Conservation (phyloP, 306 rosid species). For the peach (Prunus persica) region DNA sequence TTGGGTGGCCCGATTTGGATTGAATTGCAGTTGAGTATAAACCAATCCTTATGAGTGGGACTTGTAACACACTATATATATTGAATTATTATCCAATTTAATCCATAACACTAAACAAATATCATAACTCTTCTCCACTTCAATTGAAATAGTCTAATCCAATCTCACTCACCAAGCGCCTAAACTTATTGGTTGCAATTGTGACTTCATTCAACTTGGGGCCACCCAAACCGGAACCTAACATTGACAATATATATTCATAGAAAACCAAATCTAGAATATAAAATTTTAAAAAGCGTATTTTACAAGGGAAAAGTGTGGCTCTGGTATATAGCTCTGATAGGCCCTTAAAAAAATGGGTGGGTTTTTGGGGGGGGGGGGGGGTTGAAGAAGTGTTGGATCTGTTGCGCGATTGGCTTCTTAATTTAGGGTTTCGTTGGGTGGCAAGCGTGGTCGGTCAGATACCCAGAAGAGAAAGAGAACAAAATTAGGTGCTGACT, state of each 20-base stretch:
- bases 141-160: neutral
- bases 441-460: neutral
- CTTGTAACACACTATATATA: too few relatives aligned
- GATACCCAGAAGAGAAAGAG: neutral
- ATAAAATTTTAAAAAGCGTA: neutral
- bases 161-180: too few relatives aligned
- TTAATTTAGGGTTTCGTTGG: neutral
- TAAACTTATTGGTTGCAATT: neutral
- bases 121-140: neutral
- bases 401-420: neutral
- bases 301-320: neutral
- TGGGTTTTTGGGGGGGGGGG: neutral
- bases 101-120: too few relatives aligned
- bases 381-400: neutral
- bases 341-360: neutral
- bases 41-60: too few relatives aligned
- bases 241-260: constrained; percentile 5
- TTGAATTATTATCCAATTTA: too few relatives aligned
- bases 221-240: neutral
- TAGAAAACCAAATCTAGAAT: neutral
- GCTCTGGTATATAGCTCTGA: neutral
- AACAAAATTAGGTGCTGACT: neutral
- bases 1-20: too few relatives aligned
- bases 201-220: neutral
- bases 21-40: too few relatives aligned